Base-by-base conservation (phyloP, 2,329 filamentous ascomycete genomes). In the Penicillium sp. region DNA sequence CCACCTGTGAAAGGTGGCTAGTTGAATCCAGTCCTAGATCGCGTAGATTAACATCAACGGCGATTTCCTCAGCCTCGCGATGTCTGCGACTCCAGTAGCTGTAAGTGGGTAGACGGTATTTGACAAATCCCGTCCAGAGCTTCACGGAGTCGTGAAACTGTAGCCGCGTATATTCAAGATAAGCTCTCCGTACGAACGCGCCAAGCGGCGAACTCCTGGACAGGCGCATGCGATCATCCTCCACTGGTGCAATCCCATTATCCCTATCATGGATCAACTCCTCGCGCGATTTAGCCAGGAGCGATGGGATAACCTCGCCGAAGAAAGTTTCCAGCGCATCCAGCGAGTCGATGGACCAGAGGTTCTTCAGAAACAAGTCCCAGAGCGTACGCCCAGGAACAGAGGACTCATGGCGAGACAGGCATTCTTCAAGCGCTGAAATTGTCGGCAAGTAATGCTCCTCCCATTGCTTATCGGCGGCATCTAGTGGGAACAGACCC, bases 321-420 rank as follows among this genome's bases (percentile, higher is more conserved):
- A 96, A 90, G 72, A 96, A 93, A 2, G 81, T 79, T 68, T 93
- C 86, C n/a, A 97, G 77, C 0, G 87, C 85, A 75, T 97, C 86
- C 12, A 95, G 83, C 21, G 89, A 93, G 69, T 93, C 86, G 63
- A 97, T 85, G 17, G 83, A 82, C 93, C 94, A 97, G 25, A 97
- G 78, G 62, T 87, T 88, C 55, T 85, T 84, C 13, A 97, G 82
- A 56, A 97, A 90, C 2, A 89, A 79, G 70, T 97, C 92, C 86
- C 93, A 94, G n/a, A 97, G 77, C n/a, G 84, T 88, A 48, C 89
- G 84, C 3, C 91, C 91, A 0, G 91, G 89, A 56, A 91, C 77
- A 9, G 74, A 80, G 1, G 82, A 84, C 13, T 75, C 67, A 60
- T 77, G 79, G 35, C 60, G 54, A 23, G 76, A 74, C 6, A 82